Conservation (phyloP, 73 alveolate genomes). For the Uronychia binucleata region DNA sequence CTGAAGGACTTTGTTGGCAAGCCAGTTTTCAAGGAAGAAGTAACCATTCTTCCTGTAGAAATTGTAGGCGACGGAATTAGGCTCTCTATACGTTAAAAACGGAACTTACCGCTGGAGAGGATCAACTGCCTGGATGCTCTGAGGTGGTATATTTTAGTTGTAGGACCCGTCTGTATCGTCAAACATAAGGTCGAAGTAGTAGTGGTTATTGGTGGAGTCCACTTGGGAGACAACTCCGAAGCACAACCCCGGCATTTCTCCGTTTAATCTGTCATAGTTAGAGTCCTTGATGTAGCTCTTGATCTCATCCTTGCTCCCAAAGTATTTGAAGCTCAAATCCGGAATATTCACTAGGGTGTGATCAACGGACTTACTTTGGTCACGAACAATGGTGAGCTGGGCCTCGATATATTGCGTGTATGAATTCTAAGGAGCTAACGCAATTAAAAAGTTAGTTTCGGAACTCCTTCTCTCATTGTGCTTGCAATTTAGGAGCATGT, state of each 20-base stretch:
- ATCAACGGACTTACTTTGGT: no score
- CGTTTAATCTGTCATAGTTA: conserved; percentile 17
- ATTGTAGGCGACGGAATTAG: conserved; percentile 2
- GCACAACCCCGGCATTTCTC: conserved; percentile 50
- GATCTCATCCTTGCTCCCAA: no score
- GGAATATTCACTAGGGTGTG: no score
- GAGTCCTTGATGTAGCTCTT: conserved; percentile 11
- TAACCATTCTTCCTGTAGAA: conserved; percentile 23
- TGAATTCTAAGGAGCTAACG: neutral
- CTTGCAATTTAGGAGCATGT: neutral
- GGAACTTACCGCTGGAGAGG: neutral
- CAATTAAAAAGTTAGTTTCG: neutral
- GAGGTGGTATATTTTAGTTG: conserved; percentile 28
- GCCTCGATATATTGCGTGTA: neutral
- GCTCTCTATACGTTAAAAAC: conserved; percentile 6
- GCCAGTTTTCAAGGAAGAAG: conserved; percentile 27
- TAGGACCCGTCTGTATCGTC: conserved; percentile 18
- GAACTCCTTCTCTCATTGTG: neutral
- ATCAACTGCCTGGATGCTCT: conserved; percentile 37
- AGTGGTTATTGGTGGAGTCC: conserved; percentile 4
- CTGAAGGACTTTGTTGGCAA: conserved; percentile 39
- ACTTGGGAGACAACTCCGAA: conserved; percentile 25
- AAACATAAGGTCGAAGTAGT: conserved; percentile 16
- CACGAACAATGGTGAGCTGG: no score
- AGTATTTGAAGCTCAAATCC: no score